phyloP scores from a whole-genome alignment of 164 flowering plant species.

The Euptelea pleiosperma region DNA sequence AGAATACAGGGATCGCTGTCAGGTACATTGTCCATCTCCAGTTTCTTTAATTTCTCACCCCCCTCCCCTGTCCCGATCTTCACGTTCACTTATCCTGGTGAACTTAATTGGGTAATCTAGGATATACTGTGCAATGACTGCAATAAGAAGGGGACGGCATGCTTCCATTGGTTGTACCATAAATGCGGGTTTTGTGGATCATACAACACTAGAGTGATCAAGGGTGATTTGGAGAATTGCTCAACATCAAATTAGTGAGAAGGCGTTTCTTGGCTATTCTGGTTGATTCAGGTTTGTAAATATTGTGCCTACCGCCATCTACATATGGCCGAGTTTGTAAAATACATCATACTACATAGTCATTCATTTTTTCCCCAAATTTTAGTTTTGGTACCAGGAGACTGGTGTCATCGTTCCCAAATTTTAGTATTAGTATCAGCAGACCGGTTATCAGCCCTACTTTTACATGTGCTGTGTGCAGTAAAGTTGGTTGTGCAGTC shows the following conservation, averaged over 20 bases:
- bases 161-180: slow-evolving; percentile 93
- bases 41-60: not conserved
- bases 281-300: slow-evolving; percentile 18
- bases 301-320: slow-evolving; percentile 11
- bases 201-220: slow-evolving; percentile 78
- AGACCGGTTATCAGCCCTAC: too few relatives aligned
- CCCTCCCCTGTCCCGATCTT: too few relatives aligned
- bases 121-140: slow-evolving; percentile 91
- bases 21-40: slow-evolving; percentile 38
- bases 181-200: slow-evolving; percentile 82
- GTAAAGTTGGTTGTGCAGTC: too few relatives aligned
- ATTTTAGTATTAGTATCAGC: too few relatives aligned
- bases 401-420: too few relatives aligned
- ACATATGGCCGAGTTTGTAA: slow-evolving; percentile 18
- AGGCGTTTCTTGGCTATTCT: not conserved
- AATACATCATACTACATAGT: not conserved
- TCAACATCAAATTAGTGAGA: slow-evolving; percentile 19
- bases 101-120: slow-evolving; percentile 39
- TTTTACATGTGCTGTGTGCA: too few relatives aligned
- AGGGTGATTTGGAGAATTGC: slow-evolving; percentile 36
- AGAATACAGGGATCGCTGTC: slow-evolving; percentile 75
- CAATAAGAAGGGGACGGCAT: slow-evolving; percentile 60
- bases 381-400: too few relatives aligned
- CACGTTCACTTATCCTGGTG: too few relatives aligned
- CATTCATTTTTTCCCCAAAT: not conserved